Base-by-base conservation (phyloP, 768 basidiomycete genomes). In the Leccinum ochraceum region DNA sequence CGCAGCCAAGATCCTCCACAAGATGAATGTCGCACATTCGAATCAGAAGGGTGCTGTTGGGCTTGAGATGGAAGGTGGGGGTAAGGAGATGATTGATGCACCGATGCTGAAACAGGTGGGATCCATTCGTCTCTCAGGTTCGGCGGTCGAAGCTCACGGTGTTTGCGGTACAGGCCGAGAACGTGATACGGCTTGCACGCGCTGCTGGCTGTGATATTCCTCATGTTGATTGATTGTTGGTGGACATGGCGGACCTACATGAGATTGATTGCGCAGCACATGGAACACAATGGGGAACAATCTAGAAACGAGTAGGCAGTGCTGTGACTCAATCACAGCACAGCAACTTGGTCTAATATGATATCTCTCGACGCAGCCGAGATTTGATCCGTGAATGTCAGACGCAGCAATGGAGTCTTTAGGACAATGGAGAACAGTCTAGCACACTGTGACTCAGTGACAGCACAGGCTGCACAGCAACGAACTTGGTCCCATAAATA, bases 81-180 rank as follows among this genome's bases (percentile, higher is more conserved):
- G 79, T 16, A 86, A 85, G 53, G 86, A 88, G 68, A 95, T 95
- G 94, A 89, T 95, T 37, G 94, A 96, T 72, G 90, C 90, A 8
- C 94, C 94, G 0, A 93, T 96, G 88, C 77, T 95, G 48, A 90
- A 91, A 71, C 91, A 92, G 82, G 34, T 63, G 48, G 0, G 65
- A 44, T 57, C 46, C 62, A 28, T 16, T 44, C 50, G 34, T n/a
- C 11, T 32, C 32, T 42, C 17, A n/a, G 17, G 39, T 17, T 32
- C 7, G 44, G 26, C 6, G 17, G 14, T 53, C n/a, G 56, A 51
- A 16, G 52, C 52, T 55, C 54, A 61, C 8, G 48, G 39, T 53
- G 32, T 10, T 24, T 50, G 58, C 26, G 52, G 49, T 59, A 4
- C 56, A 83, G 83, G 83, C 83, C 5, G 72, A 83, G 72, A 83